Evolutionary conservation across 148 eudicot genomes (phyloP).

Genomic region (Agrostemma githago): DNA sequence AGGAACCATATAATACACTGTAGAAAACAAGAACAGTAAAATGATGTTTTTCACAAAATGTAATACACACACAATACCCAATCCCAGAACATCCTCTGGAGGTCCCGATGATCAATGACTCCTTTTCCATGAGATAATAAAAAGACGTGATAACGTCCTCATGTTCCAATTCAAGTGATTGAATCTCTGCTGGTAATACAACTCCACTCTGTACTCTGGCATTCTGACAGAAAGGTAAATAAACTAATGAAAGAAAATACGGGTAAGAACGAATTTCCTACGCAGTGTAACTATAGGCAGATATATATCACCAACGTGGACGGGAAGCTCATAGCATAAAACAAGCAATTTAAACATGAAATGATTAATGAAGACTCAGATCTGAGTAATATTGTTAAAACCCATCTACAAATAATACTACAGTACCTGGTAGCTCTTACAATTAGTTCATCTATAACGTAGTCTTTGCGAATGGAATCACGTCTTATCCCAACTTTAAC

Average conservation of each 20-base stretch:
- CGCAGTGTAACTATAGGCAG: background rate
- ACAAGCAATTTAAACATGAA: background rate
- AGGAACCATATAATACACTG: too few species aligned
- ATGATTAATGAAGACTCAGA: too few species aligned
- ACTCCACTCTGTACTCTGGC: constrained; percentile 46
- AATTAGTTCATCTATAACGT: constrained; percentile 72
- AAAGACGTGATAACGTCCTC: constrained; percentile 73
- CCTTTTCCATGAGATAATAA: constrained; percentile 96
- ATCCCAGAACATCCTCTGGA: too few species aligned
- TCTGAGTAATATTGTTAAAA: too few species aligned
- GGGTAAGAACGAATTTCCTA: constrained; percentile 10
- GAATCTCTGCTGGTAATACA: constrained; percentile 34
- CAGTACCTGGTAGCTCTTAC: constrained; percentile 95
- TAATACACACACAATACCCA: too few species aligned
- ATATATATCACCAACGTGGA: too few species aligned
- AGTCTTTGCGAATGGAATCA: constrained; percentile 83
- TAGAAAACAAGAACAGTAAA: too few species aligned
- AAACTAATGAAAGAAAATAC: background rate
- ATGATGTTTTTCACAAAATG: too few species aligned
- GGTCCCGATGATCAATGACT: constrained; percentile 80
- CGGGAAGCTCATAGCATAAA: background rate
- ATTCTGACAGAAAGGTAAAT: constrained; percentile 42
- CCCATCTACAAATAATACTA: too few species aligned
- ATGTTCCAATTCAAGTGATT: constrained; percentile 60
- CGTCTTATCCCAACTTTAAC: constrained; percentile 92